These are phyloP conservation scores for Mucor mucedo DNA, from an alignment of 371 early-diverging fungal genomes.

Conservation along the genomic window DNA sequence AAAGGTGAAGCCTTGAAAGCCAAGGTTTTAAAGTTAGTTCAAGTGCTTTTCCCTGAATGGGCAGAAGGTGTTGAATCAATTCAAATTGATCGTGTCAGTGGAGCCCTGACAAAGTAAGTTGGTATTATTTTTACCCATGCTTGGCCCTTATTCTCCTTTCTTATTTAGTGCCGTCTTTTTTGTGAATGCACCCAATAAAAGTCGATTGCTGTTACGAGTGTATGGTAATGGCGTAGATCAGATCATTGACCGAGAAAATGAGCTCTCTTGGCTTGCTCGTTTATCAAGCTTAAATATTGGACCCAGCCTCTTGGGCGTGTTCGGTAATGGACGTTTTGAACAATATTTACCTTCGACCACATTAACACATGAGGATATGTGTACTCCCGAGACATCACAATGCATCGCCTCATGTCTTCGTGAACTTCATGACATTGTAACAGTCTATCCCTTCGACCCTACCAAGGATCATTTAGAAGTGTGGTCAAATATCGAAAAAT, in stretches of 20 bases:
- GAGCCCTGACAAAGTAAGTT: constrained; percentile 79
- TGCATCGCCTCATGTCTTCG: constrained; percentile 78
- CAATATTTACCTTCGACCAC: constrained; percentile 82
- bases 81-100: constrained; percentile 64
- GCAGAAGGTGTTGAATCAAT: constrained; percentile 41
- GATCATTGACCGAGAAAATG: constrained; percentile 77
- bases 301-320: constrained; percentile 78
- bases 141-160: neutral
- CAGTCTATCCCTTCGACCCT: constrained; percentile 60
- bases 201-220: constrained; percentile 72
- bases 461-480: constrained; percentile 54
- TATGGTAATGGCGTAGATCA: constrained; percentile 86
- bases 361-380: constrained; percentile 71
- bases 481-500: constrained; percentile 69
- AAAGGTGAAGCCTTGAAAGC: constrained; percentile 29
- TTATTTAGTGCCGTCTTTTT: constrained; percentile 69
- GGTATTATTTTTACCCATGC: neutral
- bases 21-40: constrained; percentile 27
- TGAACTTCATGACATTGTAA: constrained; percentile 75
- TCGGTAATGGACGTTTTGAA: constrained; percentile 89
- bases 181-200: constrained; percentile 52
- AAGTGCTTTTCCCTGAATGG: constrained; percentile 52
- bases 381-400: constrained; percentile 65
- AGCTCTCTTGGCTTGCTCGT: constrained; percentile 79
- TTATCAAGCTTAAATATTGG: constrained; percentile 75